Percentiles rank a stretch among this genome's conserved stretches.
Conservation (phyloP, 176 grass and related monocot species). For the Tillandsia fasciculata region DNA sequence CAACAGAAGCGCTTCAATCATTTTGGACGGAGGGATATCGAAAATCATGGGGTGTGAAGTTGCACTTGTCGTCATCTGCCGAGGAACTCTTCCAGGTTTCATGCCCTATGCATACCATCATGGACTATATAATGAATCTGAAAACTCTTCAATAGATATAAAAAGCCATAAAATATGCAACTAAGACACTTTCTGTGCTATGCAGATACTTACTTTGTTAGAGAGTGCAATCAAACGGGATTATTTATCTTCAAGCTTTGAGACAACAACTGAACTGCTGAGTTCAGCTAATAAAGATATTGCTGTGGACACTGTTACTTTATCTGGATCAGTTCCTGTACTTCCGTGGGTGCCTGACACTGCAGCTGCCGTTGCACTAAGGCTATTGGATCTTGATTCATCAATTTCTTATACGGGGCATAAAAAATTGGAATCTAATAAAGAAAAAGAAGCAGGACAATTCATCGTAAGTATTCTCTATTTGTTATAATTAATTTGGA, state of each 20-base stretch:
- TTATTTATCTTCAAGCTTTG: conserved; percentile 62
- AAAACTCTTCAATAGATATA: not conserved
- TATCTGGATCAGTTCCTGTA: conserved; percentile 38
- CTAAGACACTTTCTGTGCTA: not conserved
- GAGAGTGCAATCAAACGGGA: conserved; percentile 72
- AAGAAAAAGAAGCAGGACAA: conserved; percentile 40
- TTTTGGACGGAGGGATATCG: conserved; percentile 71
- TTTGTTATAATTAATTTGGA: conserved; percentile 17
- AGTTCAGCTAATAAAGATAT: conserved; percentile 25
- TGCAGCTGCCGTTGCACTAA: conserved; percentile 60
- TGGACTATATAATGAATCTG: not conserved
- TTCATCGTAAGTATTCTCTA: conserved; percentile 44
- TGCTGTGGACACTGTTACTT: conserved; percentile 16
- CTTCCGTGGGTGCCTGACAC: conserved; percentile 84
- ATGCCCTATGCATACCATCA: not conserved
- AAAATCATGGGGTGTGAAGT: conserved; percentile 79
- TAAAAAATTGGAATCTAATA: conserved; percentile 45
- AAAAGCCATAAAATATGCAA: conserved; percentile 7
- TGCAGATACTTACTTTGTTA: conserved; percentile 66
- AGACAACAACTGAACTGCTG: conserved; percentile 71
- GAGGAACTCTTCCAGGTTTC: conserved; percentile 12
- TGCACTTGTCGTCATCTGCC: conserved; percentile 47
- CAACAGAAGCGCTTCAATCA: conserved; percentile 55
- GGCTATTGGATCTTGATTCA: conserved; percentile 68
- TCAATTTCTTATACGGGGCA: conserved; percentile 51